phyloP scores from a whole-genome alignment of 139 green algal genomes.

The Chlorella sorokiniana region DNA sequence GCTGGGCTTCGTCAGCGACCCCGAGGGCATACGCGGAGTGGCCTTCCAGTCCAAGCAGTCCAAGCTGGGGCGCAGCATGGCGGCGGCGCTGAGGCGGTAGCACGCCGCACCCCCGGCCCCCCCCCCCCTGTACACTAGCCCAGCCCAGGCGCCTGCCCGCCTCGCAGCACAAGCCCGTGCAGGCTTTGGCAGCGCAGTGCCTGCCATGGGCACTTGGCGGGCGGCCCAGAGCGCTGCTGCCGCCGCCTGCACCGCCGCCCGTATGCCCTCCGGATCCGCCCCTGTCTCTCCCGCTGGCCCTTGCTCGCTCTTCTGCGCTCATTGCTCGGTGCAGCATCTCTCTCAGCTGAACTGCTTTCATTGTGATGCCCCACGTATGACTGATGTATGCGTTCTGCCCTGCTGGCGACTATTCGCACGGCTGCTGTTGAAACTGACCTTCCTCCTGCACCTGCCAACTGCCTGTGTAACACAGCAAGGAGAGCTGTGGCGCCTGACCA shows the following conservation, averaged over 20 bases:
- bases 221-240: too few relatives aligned
- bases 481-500: too few relatives aligned
- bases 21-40: slow-evolving; percentile 76
- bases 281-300: background rate
- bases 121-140: background rate
- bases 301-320: background rate
- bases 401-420: too few relatives aligned
- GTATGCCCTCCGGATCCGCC: background rate
- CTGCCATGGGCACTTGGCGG: too few relatives aligned
- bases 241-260: background rate
- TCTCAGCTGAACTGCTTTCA: background rate
- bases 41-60: slow-evolving; percentile 64
- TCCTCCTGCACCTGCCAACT: too few relatives aligned
- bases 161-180: too few relatives aligned
- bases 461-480: too few relatives aligned
- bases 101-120: background rate
- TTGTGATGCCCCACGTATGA: too few relatives aligned
- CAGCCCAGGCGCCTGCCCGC: too few relatives aligned
- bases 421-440: too few relatives aligned
- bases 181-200: too few relatives aligned
- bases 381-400: too few relatives aligned
- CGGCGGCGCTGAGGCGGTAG: background rate
- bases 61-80: slow-evolving; percentile 14
- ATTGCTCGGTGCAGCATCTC: background rate
- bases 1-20: slow-evolving; percentile 80